These are phyloP conservation scores for Pterulicium gracile DNA, from an alignment of 1,284 basidiomycete genomes.

Conservation along the genomic window DNA sequence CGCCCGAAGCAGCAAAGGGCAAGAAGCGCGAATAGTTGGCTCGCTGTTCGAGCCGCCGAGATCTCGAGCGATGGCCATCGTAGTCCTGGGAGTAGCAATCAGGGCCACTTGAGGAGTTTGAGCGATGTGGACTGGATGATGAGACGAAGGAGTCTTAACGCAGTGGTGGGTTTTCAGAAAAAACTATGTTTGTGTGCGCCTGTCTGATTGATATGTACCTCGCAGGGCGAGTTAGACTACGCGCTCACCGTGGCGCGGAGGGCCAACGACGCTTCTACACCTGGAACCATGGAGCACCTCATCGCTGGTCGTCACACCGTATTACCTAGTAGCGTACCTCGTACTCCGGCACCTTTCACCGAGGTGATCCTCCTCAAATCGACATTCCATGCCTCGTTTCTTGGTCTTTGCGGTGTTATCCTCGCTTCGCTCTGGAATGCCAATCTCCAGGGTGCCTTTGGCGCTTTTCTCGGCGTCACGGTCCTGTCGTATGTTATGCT, in stretches of 20 bases:
- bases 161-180: conserved; percentile 48
- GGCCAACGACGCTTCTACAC: conserved; percentile 33
- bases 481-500: conserved; percentile 44
- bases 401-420: conserved; percentile 46
- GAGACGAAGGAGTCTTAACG: conserved; percentile 53
- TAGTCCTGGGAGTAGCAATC: no score
- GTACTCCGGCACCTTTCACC: conserved; percentile 25
- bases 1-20: not conserved
- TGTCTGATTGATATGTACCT: conserved; percentile 9
- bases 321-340: no score
- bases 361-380: conserved; percentile 29
- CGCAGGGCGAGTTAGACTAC: conserved; percentile 61
- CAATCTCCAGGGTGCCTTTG: conserved; percentile 45
- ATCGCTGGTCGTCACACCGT: conserved; percentile 17
- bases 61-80: not conserved
- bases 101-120: conserved; percentile 18
- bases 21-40: not conserved
- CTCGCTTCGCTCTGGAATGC: conserved; percentile 48
- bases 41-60: not conserved
- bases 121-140: conserved; percentile 69
- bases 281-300: conserved; percentile 33
- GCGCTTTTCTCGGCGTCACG: conserved; percentile 53
- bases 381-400: conserved; percentile 44
- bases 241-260: conserved; percentile 36
- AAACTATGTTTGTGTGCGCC: conserved; percentile 11